A percentile compares a stretch with the other conserved stretches of the same genome.
Conservation (phyloP, 257 asterid genomes). For the Primulina huaijiensis region DNA sequence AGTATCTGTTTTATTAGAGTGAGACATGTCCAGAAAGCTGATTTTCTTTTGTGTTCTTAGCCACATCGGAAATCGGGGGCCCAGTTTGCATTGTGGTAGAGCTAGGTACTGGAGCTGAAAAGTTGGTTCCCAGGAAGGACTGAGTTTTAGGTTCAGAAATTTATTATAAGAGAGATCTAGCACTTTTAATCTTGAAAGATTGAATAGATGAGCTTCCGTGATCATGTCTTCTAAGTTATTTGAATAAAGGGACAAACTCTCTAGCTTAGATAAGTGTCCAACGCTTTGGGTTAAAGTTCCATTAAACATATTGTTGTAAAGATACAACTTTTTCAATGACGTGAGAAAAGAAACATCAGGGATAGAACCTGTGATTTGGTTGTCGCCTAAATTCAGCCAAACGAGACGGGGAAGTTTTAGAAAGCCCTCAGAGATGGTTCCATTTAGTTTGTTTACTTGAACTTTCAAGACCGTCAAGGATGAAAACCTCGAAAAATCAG, state of each 20-base stretch:
- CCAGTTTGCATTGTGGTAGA: conserved; percentile 3
- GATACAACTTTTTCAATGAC: neutral
- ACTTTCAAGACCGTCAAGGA: neutral
- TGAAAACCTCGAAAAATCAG: conserved; percentile 1
- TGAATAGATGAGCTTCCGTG: neutral
- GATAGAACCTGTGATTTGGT: neutral
- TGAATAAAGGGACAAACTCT: conserved; percentile 10
- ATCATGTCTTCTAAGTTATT: conserved; percentile 22
- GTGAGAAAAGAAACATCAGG: neutral
- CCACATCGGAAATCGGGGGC: conserved; percentile 22
- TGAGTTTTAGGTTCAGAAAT: neutral
- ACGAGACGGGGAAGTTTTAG: too few relatives aligned
- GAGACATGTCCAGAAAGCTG: neutral
- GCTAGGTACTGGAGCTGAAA: conserved; percentile 1
- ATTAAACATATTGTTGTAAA: conserved; percentile 14
- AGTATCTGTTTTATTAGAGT: neutral
- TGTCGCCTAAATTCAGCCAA: neutral
- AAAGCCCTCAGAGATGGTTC: too few relatives aligned
- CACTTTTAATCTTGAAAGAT: neutral
- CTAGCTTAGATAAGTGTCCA: conserved; percentile 11
- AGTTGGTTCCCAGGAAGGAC: conserved; percentile 15
- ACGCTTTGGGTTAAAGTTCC: conserved; percentile 8
- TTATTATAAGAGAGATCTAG: neutral
- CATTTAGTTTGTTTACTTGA: too few relatives aligned
- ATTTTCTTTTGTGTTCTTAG: neutral